Base-by-base conservation (phyloP, 2,329 filamentous ascomycete species). In the Emericellopsis atlantica region DNA sequence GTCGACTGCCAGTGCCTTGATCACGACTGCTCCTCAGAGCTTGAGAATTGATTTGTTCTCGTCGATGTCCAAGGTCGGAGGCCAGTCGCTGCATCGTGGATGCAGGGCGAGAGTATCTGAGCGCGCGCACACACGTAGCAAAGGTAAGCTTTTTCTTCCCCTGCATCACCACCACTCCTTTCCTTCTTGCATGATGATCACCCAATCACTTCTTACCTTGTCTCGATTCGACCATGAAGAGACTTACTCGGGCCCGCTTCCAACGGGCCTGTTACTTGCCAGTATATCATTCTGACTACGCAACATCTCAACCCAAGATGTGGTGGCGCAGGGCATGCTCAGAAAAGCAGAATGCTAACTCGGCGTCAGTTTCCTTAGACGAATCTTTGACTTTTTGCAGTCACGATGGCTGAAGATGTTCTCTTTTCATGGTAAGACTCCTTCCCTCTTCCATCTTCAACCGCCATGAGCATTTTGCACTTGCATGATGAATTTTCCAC, bases 151-250 rank as follows among this genome's bases (percentile, higher is more conserved):
- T 37, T n/a, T 37, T 26, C 35, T 35, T 32, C 32, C n/a, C 32
- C 9, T 21, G 32, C 49, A 44, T 45, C 37, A 40, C 42, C 40
- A 41, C 5, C 18, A 4, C 18, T 21, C 18, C 18, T 40, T 39
- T 33, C 43, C 34, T 42, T 39, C 39, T 62, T 65, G 66, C 52
- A 74, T 79, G 82, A 87, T 88, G 84, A 88, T 61, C 58, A 59
- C 63, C 57, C 69, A 67, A 63, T 69, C 70, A 82, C 83, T 88
- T 88, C 83, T 86, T 88, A 87, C 84, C 81, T 81, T 74, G 79
- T 72, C 81, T 37, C 67, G 81, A 89, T 74, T 86, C 84, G 84
- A 78, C 81, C 80, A 81, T 89, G 84, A 87, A 77, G 79, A 85
- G 80, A 43, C 58, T 67, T 58, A 67, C 74, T 69, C 76, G 79